Base-by-base conservation (phyloP, 2,329 filamentous ascomycete genomes). In the Polytolypa hystricis region DNA sequence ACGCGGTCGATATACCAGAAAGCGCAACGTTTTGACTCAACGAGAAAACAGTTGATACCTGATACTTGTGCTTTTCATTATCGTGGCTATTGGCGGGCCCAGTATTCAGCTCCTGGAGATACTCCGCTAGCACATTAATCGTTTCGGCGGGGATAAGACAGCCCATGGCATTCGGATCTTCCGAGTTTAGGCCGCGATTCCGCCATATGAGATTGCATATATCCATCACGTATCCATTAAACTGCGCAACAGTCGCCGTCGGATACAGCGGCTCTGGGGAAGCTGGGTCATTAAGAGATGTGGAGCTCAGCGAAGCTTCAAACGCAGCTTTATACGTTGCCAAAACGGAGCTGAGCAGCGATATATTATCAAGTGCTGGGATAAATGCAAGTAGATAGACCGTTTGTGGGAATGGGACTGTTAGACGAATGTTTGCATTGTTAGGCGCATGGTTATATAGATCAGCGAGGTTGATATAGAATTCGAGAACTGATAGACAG, bases 171-270 rank as follows among this genome's bases (percentile, higher is more conserved):
- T 77, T 75, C n/a, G 70, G 61, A 45, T 89, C 82, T 2, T 65
- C 64, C 9, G 63, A 62, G 40, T 74, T 74, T 41, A 93, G 79
- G 1, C 80, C 84, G 9, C 79, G 74, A 15, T 74, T 73, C 6
- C 84, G 74, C 84, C 84, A 93, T 31, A 91, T 57, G 34, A 82
- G 76, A 53, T 93, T 93, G 64, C 84, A 87, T 20, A 86, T 71
- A 53, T 93, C 85, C 76, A 91, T 87, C 20, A 93, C 70, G 54
- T 81, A 86, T 15, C 80, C 80, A 54, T 93, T 93, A 62, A 91
- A 87, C 16, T 71, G 62, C 44, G 76, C 73, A 27, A 85, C 73
- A 38, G 80, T 73, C 20, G 66, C 60, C 28, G 72, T 66, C 18
- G 75, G 67, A 42, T 79, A 80, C n/a, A 45, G 56, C 57, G 30